A percentile compares a stretch with the other conserved stretches of the same genome.
phyloP scores from a whole-genome alignment of 768 basidiomycete genomes.

The Cystofilobasidium capitatum region DNA sequence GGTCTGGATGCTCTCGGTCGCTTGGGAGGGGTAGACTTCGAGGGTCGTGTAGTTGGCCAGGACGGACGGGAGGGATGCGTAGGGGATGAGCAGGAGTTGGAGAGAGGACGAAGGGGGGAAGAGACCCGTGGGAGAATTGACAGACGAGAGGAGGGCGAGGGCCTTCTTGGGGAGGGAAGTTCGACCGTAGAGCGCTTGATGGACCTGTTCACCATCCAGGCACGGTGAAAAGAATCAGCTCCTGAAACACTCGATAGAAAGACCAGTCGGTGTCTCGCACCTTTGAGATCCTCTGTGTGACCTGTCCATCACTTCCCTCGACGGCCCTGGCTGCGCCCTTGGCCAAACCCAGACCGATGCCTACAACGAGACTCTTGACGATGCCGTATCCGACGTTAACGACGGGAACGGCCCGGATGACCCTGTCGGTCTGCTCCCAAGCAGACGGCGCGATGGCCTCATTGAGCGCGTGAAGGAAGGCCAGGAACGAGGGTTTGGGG shows the following conservation, averaged over 20 bases:
- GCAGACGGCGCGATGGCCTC: background rate
- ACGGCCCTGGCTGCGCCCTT: background rate
- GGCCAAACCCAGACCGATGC: background rate
- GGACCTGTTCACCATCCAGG: background rate
- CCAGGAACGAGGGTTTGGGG: background rate
- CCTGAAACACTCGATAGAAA: no score
- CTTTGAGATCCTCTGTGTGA: background rate
- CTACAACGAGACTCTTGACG: background rate
- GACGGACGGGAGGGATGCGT: background rate
- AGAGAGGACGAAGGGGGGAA: background rate
- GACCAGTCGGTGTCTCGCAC: no score
- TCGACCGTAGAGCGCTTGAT: background rate
- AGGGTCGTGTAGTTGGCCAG: background rate
- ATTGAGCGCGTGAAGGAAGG: background rate
- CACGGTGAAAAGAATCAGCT: no score
- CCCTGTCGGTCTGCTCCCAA: background rate
- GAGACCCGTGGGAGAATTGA: background rate
- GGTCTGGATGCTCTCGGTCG: background rate
- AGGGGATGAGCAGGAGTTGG: background rate
- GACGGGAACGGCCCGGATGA: background rate
- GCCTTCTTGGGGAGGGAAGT: background rate
- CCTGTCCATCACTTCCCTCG: background rate
- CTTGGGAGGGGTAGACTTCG: background rate
- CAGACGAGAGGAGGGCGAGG: background rate
- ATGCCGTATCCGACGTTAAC: background rate